These are phyloP conservation scores for Puccinia triticina DNA, from an alignment of 1,284 basidiomycete species.

Conservation along the genomic window DNA sequence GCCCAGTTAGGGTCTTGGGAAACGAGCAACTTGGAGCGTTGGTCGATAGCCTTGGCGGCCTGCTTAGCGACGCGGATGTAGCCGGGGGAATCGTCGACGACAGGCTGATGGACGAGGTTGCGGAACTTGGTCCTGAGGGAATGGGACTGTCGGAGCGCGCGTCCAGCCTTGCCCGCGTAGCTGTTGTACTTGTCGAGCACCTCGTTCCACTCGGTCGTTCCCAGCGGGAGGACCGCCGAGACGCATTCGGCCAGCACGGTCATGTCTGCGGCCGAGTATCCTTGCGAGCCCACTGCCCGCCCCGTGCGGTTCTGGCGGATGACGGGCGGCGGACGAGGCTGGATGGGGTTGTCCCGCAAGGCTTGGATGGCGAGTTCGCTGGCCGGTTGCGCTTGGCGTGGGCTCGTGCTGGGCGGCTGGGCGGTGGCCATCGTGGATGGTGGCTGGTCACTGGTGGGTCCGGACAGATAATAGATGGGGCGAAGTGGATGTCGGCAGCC, in stretches of 20 bases:
- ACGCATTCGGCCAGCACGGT: background rate
- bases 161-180: background rate
- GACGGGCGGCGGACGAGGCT: background rate
- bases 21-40: background rate
- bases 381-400: background rate
- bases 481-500: background rate
- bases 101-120: background rate
- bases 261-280: slow-evolving; percentile 11
- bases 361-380: background rate
- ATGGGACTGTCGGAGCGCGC: background rate
- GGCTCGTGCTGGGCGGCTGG: background rate
- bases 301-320: slow-evolving; percentile 2
- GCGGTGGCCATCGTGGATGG: background rate
- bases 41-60: background rate
- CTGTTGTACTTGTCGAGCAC: background rate
- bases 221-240: slow-evolving; percentile 13
- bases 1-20: slow-evolving; percentile 23
- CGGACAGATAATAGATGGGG: background rate
- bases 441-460: background rate
- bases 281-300: slow-evolving; percentile 11
- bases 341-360: background rate
- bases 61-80: slow-evolving; percentile 4
- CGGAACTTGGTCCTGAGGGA: slow-evolving; percentile 13
- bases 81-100: background rate
- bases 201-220: slow-evolving; percentile 14